Base-by-base conservation (phyloP, 208 protist genomes). In the Trypanosoma conorhini region DNA sequence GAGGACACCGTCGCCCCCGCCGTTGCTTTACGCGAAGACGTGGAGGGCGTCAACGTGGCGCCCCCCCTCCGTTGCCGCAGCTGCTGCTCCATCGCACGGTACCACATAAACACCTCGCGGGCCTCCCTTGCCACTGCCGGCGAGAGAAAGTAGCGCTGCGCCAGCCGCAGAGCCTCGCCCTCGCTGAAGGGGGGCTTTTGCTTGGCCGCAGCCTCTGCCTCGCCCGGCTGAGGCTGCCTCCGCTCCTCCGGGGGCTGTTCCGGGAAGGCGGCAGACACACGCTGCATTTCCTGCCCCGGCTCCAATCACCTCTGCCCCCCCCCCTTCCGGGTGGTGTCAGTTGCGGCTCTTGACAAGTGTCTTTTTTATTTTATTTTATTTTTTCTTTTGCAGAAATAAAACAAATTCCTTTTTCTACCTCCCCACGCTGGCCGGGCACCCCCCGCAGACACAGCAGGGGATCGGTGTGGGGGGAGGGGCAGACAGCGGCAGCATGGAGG, bases 131-230 rank as follows among this genome's bases (percentile, higher is more conserved):
- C 66, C 40, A 85, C 70, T 3, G 30, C 30, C 3, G 77, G 72
- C 5, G 76, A 79, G 40, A 89, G 54, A 44, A 76, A 83, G 64
- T 72, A 83, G 35, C 70, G 77, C 28, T 77, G 70, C 24, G 72
- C 74, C 26, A 83, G 71, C n/a, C 46, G 62, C n/a, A 76, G 58
- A 26, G 81, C 52, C 0, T 51, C 54, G 8, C 70, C 66, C 30
- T 62, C 65, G 13, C 31, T 30, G 12, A 74, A 54, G 42, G 5
- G 9, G 13, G 13, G 42, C 42, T 19, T 19, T 46, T 10, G 42
- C 9, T 46, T 46, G 1, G 9, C 8, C 5, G 15, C 8, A 15
- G 1, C 15, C 13, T 46, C 42, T 46, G 42, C 15, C 8, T 46
- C 17, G 8, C 42, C 15, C 42, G 15, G 42, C 42, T 21, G 42